Evolutionary conservation across 768 basidiomycete species (phyloP).

Genomic region (Boletus eberwhitei): DNA sequence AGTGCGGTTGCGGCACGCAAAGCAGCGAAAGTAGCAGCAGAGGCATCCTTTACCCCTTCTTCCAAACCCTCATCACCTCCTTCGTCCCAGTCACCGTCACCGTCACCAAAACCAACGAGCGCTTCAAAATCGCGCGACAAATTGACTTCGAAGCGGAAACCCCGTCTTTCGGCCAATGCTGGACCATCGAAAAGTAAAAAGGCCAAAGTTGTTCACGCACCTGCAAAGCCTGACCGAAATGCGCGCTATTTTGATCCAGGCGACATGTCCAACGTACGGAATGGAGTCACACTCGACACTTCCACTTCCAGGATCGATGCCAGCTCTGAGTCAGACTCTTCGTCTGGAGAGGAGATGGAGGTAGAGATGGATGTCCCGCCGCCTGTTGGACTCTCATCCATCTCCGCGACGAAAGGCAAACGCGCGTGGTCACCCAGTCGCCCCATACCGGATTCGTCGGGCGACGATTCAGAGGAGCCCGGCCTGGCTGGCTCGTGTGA

Average conservation of each 20-base stretch:
- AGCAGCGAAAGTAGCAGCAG: constrained; percentile 43
- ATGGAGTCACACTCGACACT: constrained; percentile 26
- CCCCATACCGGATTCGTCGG: constrained; percentile 46
- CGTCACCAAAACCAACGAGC: constrained; percentile 7
- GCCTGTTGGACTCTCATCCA: constrained; percentile 10
- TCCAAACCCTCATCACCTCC: constrained; percentile 13
- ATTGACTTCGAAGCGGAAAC: constrained; percentile 45
- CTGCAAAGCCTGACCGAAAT: too few relatives aligned
- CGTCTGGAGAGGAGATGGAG: constrained; percentile 25
- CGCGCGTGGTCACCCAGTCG: constrained; percentile 62
- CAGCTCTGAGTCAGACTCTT: constrained; percentile 29
- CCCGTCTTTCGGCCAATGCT: constrained; percentile 19
- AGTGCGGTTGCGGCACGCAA: constrained; percentile 74
- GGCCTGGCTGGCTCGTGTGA: constrained; percentile 13
- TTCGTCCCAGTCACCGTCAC: too few relatives aligned
- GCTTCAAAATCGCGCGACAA: constrained; percentile 12
- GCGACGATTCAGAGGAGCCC: constrained; percentile 34
- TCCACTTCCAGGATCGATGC: constrained; percentile 35
- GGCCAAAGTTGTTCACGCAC: constrained; percentile 26
- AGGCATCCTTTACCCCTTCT: constrained; percentile 9
- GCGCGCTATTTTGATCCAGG: constrained; percentile 34
- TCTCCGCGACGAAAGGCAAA: constrained; percentile 17
- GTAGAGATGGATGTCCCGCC: constrained; percentile 15
- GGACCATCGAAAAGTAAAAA: constrained; percentile 28
- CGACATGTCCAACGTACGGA: constrained; percentile 34